Evolutionary conservation across 2,329 filamentous ascomycete genomes (phyloP).

Genomic region (Pleoardoris graminearum): DNA sequence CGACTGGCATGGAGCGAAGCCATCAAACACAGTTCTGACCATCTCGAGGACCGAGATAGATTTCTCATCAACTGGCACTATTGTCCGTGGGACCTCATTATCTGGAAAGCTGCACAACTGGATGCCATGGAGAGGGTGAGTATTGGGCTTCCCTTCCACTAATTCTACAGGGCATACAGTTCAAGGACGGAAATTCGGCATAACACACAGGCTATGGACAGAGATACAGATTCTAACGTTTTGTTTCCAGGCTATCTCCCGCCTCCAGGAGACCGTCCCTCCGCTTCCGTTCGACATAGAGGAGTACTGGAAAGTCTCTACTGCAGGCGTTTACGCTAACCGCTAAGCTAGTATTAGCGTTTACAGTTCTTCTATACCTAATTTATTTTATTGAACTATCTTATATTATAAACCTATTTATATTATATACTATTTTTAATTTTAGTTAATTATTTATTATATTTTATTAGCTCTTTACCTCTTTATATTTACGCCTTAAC

Average conservation of each 20-base stretch:
- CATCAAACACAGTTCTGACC: not conserved
- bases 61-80: not conserved
- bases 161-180: not conserved
- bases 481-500: too few species aligned
- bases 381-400: too few species aligned
- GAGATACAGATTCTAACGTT: not conserved
- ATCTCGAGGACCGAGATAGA: not conserved
- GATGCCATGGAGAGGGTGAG: not conserved
- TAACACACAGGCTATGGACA: too few species aligned
- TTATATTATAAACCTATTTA: too few species aligned
- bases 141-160: not conserved
- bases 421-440: too few species aligned
- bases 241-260: not conserved
- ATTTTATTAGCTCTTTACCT: too few species aligned
- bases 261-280: not conserved
- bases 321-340: too few species aligned
- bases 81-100: not conserved
- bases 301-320: not conserved
- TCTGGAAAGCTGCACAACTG: not conserved
- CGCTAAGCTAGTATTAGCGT: too few species aligned
- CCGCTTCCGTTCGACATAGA: not conserved
- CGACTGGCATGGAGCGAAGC: not conserved
- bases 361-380: too few species aligned
- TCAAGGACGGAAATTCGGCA: too few species aligned
- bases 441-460: too few species aligned